These are phyloP conservation scores for Chaetomidium leptoderma DNA, from an alignment of 495 filamentous ascomycete genomes.

Conservation along the genomic window DNA sequence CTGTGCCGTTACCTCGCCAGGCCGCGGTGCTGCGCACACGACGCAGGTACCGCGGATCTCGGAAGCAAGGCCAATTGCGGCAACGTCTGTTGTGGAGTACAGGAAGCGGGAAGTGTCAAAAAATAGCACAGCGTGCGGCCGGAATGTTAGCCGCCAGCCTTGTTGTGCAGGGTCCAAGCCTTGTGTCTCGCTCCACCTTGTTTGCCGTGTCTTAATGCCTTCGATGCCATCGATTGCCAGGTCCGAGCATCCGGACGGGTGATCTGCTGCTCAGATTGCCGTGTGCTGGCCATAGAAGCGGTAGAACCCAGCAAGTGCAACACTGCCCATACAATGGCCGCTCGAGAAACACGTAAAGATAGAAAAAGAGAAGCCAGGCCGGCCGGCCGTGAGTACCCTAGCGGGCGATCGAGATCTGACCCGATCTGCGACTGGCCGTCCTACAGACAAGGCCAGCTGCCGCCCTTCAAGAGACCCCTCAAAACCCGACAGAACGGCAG, in stretches of 20 bases:
- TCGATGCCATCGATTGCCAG: neutral
- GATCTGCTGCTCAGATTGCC: neutral
- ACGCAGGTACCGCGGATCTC: slow-evolving; percentile 10
- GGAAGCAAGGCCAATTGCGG: slow-evolving; percentile 8
- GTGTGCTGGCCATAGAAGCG: neutral
- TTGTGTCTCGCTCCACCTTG: slow-evolving; percentile 13
- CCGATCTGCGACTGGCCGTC: slow-evolving; percentile 25
- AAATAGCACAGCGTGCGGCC: slow-evolving; percentile 19
- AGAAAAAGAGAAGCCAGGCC: neutral
- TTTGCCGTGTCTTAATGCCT: neutral
- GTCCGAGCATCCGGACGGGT: too few species aligned
- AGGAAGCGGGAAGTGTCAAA: slow-evolving; percentile 26
- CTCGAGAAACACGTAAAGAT: neutral
- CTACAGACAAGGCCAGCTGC: slow-evolving; percentile 18
- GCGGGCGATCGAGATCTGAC: slow-evolving; percentile 19
- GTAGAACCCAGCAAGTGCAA: neutral
- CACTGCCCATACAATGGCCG: neutral
- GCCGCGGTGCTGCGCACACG: neutral
- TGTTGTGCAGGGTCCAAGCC: slow-evolving; percentile 6
- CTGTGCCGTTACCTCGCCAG: slow-evolving; percentile 20
- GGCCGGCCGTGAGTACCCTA: slow-evolving; percentile 11
- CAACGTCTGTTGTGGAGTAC: slow-evolving; percentile 16
- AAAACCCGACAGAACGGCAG: slow-evolving; percentile 28
- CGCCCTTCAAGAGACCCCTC: neutral
- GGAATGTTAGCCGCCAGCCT: slow-evolving; percentile 11